Conservation (phyloP, 306 rosid species). For the Geum urbanum region DNA sequence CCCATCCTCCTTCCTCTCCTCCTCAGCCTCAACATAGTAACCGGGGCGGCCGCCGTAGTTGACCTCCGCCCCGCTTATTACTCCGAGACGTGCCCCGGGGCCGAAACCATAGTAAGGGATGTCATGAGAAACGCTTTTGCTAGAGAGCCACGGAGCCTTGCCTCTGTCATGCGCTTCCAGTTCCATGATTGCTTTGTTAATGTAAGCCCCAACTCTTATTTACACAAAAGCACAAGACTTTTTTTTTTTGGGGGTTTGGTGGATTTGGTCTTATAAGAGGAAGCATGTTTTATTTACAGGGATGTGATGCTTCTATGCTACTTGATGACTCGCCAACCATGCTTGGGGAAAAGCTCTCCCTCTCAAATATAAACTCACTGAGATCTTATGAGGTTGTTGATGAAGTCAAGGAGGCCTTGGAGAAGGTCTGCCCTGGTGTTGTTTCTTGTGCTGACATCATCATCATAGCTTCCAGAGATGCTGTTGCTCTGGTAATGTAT, state of each 20-base stretch:
- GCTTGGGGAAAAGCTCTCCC: conserved; percentile 77
- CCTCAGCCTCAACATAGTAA: conserved; percentile 28
- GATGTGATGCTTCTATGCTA: conserved; percentile 86
- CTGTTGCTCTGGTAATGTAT: conserved; percentile 54
- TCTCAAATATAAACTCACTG: conserved; percentile 72
- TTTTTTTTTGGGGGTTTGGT: background rate
- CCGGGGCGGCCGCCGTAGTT: conserved; percentile 21
- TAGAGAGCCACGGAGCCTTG: conserved; percentile 67
- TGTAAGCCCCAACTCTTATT: conserved; percentile 25
- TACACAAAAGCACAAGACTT: background rate
- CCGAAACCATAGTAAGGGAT: conserved; percentile 48
- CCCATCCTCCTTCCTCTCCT: conserved; percentile 26
- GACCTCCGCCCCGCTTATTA: conserved; percentile 57
- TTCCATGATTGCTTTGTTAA: conserved; percentile 87
- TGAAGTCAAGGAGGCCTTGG: conserved; percentile 59
- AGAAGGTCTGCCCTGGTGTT: conserved; percentile 58
- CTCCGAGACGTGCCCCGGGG: conserved; percentile 50
- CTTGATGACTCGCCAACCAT: conserved; percentile 77
- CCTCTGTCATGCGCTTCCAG: conserved; percentile 89
- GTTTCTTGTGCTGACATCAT: conserved; percentile 91
- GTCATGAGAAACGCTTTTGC: conserved; percentile 57
- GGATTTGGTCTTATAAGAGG: too few relatives aligned
- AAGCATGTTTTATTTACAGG: conserved; percentile 32
- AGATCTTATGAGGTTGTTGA: conserved; percentile 79
- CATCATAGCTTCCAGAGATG: conserved; percentile 88